phyloP scores from a whole-genome alignment of 306 rosid genomes.

The Vachellia pachyceras region DNA sequence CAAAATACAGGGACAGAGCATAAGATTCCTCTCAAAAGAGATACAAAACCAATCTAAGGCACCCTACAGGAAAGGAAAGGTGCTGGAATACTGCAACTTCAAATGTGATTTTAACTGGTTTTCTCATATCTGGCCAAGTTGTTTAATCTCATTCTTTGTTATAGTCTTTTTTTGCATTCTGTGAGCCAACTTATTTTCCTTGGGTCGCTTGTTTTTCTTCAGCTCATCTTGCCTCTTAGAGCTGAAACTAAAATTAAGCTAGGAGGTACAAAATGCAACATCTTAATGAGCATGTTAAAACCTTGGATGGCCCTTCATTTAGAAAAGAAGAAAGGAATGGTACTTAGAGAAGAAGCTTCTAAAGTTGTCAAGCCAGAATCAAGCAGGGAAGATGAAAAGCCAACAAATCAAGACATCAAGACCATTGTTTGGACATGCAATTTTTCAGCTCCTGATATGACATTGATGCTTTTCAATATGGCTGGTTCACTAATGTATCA shows the following conservation, averaged over 20 bases:
- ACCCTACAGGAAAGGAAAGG: slow-evolving; percentile 9
- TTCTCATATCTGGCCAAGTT: not conserved
- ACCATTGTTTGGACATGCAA: slow-evolving; percentile 79
- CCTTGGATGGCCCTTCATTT: slow-evolving; percentile 74
- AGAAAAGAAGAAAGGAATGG: slow-evolving; percentile 75
- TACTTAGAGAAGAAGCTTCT: slow-evolving; percentile 68
- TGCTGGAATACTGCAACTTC: slow-evolving; percentile 8
- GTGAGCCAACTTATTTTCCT: slow-evolving; percentile 25
- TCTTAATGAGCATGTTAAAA: slow-evolving; percentile 71
- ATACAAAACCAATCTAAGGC: not conserved
- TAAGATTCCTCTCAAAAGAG: not conserved
- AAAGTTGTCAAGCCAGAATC: slow-evolving; percentile 58
- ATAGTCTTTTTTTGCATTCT: slow-evolving; percentile 23
- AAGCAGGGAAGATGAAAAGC: slow-evolving; percentile 28
- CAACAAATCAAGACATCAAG: slow-evolving; percentile 42
- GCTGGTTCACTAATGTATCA: slow-evolving; percentile 69
- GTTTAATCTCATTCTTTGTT: not conserved
- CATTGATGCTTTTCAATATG: slow-evolving; percentile 63
- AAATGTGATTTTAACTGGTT: slow-evolving; percentile 3
- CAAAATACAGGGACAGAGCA: not conserved
- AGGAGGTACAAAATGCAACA: slow-evolving; percentile 76
- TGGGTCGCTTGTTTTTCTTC: slow-evolving; percentile 36
- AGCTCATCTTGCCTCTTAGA: slow-evolving; percentile 66
- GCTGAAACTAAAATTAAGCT: slow-evolving; percentile 87
- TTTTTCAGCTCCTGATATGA: slow-evolving; percentile 77